Conservation (phyloP, 2,329 filamentous ascomycete species). For the Colletotrichum kahawae region DNA sequence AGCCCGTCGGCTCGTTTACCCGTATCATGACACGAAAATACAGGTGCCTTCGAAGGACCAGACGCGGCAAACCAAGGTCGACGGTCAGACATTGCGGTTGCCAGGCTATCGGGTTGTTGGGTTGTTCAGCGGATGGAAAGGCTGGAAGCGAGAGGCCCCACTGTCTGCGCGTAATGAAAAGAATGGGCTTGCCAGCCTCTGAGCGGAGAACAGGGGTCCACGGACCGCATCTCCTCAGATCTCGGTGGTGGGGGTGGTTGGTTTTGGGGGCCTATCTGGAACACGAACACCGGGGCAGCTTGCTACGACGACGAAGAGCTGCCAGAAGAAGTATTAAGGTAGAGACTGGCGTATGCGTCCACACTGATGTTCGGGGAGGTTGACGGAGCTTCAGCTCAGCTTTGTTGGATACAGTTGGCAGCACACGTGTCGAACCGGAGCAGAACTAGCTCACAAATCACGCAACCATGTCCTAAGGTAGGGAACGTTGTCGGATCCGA, state of each 20-base stretch:
- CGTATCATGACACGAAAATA: background rate
- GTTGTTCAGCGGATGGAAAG: background rate
- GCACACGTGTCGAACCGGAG: background rate
- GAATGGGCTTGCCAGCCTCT: background rate
- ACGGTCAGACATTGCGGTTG: background rate
- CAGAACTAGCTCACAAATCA: background rate
- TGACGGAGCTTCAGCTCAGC: background rate
- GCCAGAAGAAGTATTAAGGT: background rate
- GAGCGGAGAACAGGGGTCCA: constrained; percentile 8
- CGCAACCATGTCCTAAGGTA: background rate
- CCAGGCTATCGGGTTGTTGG: background rate
- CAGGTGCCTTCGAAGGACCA: background rate
- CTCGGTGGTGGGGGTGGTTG: constrained; percentile 11
- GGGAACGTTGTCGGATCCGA: background rate
- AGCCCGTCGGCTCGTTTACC: background rate
- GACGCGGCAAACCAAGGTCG: background rate
- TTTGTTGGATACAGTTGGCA: background rate
- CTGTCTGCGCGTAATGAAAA: constrained; percentile 9
- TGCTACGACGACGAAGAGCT: background rate
- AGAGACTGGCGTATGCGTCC: background rate
- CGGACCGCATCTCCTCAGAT: constrained; percentile 1
- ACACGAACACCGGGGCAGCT: background rate
- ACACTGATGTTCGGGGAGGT: background rate
- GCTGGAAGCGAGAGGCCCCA: background rate
- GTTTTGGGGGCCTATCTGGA: background rate